Base-by-base conservation (phyloP, 2,329 filamentous ascomycete genomes). In the Lasiodiplodia theobromae region DNA sequence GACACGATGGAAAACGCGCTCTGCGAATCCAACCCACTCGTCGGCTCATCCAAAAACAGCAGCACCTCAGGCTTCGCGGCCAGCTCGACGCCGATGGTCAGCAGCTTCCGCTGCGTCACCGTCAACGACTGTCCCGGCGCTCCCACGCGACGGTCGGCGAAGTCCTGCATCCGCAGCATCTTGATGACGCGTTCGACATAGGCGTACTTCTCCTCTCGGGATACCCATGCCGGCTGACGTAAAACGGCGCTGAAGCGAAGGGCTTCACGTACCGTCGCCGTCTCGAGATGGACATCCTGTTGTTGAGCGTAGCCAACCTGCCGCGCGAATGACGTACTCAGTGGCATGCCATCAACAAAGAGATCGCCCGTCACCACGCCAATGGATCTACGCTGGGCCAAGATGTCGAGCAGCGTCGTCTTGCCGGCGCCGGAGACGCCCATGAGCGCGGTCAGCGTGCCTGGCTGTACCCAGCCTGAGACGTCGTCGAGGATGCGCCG, bases 271-370 rank as follows among this genome's bases (percentile, higher is more conserved):
- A 80, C 78, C 10, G 78, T 79, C 2, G 76, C 72, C 21, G 77
- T 79, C 66, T 77, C 75, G 10, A 81, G 74, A 69, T 81, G 79
- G 2, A 80, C 67, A 74, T 73, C 75, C 78, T 97, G 93, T 78
- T 97, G 94, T 76, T 97, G 93, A 47, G 94, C 94, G 73, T 97
- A 97, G 62, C 94, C 94, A 0, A 93, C 96, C 82, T 94, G 95
- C 72, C 94, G 91, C 79, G 96, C 93, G 86, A 97, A 97, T 0
- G 91, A 93, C 53, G 86, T 86, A 72, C 96, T 92, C 54, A 92
- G 88, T 34, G 88, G 89, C 47, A 84, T 85, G 1, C 92, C 92
- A 72, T 94, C 91, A 8, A 94, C 90, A 18, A 93, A 81, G 91
- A 97, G 96, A 73, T 95, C 91, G 66, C 94, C 94, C 8, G 88